Evolutionary conservation across 176 grass and related monocot species (phyloP).

Genomic region (Oryza meyeriana): DNA sequence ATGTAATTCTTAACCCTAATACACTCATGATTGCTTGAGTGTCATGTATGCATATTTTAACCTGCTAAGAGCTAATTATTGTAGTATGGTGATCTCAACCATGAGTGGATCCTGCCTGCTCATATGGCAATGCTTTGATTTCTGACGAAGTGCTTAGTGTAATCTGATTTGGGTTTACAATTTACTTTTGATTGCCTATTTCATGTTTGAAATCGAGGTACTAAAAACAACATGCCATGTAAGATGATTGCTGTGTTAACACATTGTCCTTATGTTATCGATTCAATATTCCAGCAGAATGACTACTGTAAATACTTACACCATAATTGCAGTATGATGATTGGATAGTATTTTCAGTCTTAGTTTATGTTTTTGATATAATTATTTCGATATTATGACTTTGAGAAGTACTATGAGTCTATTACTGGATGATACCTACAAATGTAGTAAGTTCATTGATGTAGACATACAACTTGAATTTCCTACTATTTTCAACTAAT

Average conservation of each 20-base stretch:
- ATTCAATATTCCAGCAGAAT: background rate
- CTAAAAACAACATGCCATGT: background rate
- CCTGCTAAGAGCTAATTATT: background rate
- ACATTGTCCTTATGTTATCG: background rate
- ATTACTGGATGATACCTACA: background rate
- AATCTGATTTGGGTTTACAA: background rate
- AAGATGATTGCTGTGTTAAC: background rate
- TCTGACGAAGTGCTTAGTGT: background rate
- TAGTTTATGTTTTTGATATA: conserved; percentile 3
- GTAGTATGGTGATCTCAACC: background rate
- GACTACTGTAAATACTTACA: background rate
- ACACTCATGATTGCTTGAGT: background rate
- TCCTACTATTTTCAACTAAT: conserved; percentile 3
- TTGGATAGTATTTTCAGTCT: background rate
- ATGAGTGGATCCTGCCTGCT: background rate
- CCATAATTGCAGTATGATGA: background rate
- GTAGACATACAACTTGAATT: background rate
- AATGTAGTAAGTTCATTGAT: background rate
- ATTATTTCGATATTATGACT: background rate
- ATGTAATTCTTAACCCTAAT: background rate
- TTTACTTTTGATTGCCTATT: background rate
- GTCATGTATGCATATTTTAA: background rate
- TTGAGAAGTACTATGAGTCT: background rate
- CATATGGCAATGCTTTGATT: background rate
- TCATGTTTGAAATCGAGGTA: background rate